Base-by-base conservation (phyloP, 179 eudicot genomes). In the Pouteria campechiana region DNA sequence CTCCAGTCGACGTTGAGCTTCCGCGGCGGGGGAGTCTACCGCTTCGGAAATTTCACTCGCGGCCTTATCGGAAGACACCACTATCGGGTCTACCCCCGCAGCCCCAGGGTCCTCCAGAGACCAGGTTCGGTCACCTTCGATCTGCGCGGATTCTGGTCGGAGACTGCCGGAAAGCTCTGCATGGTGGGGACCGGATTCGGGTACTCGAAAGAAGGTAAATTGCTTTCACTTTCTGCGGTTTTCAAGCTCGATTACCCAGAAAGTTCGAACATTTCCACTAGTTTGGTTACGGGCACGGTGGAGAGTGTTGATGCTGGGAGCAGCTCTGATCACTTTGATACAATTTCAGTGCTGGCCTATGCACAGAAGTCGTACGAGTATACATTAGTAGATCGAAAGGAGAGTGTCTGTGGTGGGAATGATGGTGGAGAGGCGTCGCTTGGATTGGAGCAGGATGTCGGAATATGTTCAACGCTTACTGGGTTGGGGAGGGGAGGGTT, bases 141-240 rank as follows among this genome's bases (percentile, higher is more conserved):
- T 4, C 21, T 68, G 15, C 8, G 33, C 22, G 75, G 70, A 7
- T 59, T 63, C 52, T 69, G 63, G 70, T 54, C 69, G 1, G 46
- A 50, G 41, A 7, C 25, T 14, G 39, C 67, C 2, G 40, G 53
- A 43, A 69, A 46, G 46, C 52, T 64, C 4, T 69, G 75, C 31
- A 25, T 64, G 66, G 39, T 59, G 7, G 75, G 75, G 21, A 63
- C 75, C 0, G 56, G 53, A 25, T 7, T 41, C 34, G 45, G 43
- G 55, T 24, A 12, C 13, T 8, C 35, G 3, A 48, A 37, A 5
- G 23, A 18, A 42, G 60, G 61, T 18, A 50, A 39, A 3, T 1
- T 21, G 12, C 17, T 50, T 9, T 17, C 36, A 29, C 56, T 54
- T 25, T 34, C 54, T 2, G 70, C 63, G 37, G 55, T 54, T 50